Percentiles rank a stretch among this genome's conserved stretches.
phyloP scores from a whole-genome alignment of 768 basidiomycete species.

The Boletus barrowsii region DNA sequence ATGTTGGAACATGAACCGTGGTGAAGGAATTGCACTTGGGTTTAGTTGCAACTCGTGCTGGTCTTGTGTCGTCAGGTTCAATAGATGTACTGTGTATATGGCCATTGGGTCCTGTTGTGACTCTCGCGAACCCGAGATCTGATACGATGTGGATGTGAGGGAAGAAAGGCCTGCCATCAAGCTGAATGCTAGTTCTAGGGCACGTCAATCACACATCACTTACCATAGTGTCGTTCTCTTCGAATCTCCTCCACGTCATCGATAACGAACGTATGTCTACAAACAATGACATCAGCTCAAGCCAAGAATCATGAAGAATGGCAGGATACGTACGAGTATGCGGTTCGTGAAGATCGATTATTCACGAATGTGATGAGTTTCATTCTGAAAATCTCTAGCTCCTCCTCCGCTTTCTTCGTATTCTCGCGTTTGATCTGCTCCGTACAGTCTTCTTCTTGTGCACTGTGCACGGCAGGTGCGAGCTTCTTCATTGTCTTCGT shows the following conservation, averaged over 20 bases:
- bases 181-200: no score
- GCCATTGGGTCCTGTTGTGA: constrained; percentile 15
- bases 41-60: constrained; percentile 27
- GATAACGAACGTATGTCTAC: constrained; percentile 14
- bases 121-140: constrained; percentile 1
- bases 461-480: constrained; percentile 1
- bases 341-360: background rate
- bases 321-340: background rate
- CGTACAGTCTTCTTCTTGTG: constrained; percentile 2
- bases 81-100: constrained; percentile 21
- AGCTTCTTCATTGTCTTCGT: constrained; percentile 7
- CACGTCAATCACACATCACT: no score
- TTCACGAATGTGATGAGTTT: constrained; percentile 21
- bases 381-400: constrained; percentile 9
- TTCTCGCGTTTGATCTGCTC: background rate
- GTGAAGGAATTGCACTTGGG: constrained; percentile 19
- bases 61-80: constrained; percentile 30
- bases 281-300: background rate
- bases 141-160: background rate
- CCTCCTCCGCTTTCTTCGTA: constrained; percentile 1
- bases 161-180: background rate
- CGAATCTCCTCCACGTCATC: background rate
- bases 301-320: constrained; percentile 6
- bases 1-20: constrained; percentile 14
- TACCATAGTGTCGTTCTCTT: background rate